These are phyloP conservation scores for Porogramme epimiltina DNA, from an alignment of 1,284 basidiomycete species.

Conservation along the genomic window DNA sequence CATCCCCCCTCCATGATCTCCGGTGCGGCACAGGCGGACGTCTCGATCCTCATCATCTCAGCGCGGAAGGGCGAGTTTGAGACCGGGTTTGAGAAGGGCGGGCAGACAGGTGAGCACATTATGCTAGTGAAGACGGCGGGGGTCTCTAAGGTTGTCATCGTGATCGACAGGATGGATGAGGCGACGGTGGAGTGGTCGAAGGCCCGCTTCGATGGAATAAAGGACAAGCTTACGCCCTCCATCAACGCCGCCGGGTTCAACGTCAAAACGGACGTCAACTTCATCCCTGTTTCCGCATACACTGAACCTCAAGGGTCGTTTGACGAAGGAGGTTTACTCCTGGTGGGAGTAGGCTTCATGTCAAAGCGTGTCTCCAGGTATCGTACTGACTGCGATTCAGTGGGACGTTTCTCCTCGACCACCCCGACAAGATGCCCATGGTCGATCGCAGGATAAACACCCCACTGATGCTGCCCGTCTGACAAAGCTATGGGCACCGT, in stretches of 20 bases:
- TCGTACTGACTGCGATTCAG: too few species aligned
- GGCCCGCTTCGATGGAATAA: slow-evolving; percentile 86
- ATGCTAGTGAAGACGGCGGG: slow-evolving; percentile 98
- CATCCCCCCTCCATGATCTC: slow-evolving; percentile 96
- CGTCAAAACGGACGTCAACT: slow-evolving; percentile 88
- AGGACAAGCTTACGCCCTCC: slow-evolving; percentile 87
- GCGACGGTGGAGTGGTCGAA: slow-evolving; percentile 88
- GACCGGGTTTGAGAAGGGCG: slow-evolving; percentile 95
- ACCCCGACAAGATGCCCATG: slow-evolving; percentile 87
- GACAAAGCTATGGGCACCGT: slow-evolving; percentile 98
- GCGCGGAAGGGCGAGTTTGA: slow-evolving; percentile 98
- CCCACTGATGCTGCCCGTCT: slow-evolving; percentile 93
- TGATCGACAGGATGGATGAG: slow-evolving; percentile 99
- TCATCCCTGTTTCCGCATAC: slow-evolving; percentile 91
- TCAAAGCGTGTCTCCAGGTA: too few species aligned
- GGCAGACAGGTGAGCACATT: slow-evolving; percentile 96
- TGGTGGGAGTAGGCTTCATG: slow-evolving; percentile 94
- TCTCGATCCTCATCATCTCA: slow-evolving; percentile 93
- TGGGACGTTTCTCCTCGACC: slow-evolving; percentile 81
- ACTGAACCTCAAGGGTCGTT: slow-evolving; percentile 91
- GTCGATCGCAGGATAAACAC: slow-evolving; percentile 87
- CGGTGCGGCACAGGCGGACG: slow-evolving; percentile 94
- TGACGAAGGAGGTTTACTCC: slow-evolving; percentile 65
- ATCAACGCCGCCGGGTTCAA: slow-evolving; percentile 88
- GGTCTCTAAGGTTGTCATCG: slow-evolving; percentile 85